A percentile compares a stretch with the other conserved stretches of the same genome.
Conservation (phyloP, 352 stramenopile species). For the Phytopythium montanum region DNA sequence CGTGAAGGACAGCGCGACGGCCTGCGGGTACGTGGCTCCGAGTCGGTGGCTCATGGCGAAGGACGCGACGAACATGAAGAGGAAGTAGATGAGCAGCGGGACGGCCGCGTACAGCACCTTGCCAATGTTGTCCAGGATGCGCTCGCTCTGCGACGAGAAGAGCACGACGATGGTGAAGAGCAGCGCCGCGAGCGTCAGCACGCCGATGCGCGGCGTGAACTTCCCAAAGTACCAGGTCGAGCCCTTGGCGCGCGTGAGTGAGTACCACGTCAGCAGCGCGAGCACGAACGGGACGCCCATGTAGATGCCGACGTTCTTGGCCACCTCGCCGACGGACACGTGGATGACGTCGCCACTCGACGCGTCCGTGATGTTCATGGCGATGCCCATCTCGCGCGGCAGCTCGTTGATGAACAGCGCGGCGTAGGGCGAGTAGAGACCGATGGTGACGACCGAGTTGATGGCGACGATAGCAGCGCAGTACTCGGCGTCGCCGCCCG, state of each 20-base stretch:
- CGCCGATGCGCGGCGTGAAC: constrained; percentile 40
- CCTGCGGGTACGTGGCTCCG: constrained; percentile 37
- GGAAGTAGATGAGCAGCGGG: constrained; percentile 55
- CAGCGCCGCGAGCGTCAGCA: constrained; percentile 46
- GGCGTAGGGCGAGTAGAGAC: constrained; percentile 55
- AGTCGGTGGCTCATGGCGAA: constrained; percentile 30
- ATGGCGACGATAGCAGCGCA: constrained; percentile 63
- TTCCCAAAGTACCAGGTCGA: constrained; percentile 36
- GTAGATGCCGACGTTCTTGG: constrained; percentile 57
- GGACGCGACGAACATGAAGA: constrained; percentile 51
- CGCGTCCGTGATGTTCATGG: constrained; percentile 10
- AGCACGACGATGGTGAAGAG: constrained; percentile 66
- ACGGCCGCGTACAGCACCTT: constrained; percentile 57
- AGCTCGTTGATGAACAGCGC: constrained; percentile 53
- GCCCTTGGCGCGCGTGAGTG: constrained; percentile 31
- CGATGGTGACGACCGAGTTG: constrained; percentile 63
- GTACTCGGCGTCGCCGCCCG: constrained; percentile 54
- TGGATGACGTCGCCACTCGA: constrained; percentile 27
- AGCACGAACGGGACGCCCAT: constrained; percentile 48
- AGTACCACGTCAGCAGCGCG: constrained; percentile 32
- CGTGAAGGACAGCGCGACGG: constrained; percentile 52
- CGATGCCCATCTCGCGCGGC: constrained; percentile 30
- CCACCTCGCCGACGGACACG: constrained; percentile 37
- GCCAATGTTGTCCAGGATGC: constrained; percentile 46
- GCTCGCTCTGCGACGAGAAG: constrained; percentile 58